A percentile compares a stretch with the other conserved stretches of the same genome.
Conservation (phyloP, 2,329 filamentous ascomycete species). For the Madurella mycetomatis region DNA sequence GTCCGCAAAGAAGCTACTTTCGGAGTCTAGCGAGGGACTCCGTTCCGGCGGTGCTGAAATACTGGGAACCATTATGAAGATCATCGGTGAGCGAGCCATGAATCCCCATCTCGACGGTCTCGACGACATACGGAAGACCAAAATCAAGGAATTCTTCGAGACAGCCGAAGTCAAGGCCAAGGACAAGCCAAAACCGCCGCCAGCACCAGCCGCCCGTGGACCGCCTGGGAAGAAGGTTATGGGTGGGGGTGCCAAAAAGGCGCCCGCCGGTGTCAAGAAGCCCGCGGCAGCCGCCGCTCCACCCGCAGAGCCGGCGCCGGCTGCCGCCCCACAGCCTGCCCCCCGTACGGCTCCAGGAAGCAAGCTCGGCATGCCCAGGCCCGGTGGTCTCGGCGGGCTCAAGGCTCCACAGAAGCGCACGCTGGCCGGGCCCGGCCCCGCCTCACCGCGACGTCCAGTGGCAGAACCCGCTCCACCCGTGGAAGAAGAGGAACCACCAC, state of each 20-base stretch:
- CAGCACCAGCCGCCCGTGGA: conserved; percentile 50
- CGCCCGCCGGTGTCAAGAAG: conserved; percentile 42
- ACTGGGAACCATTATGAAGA: conserved; percentile 95
- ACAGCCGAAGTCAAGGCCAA: conserved; percentile 81
- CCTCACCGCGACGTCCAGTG: conserved; percentile 51
- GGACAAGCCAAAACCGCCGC: conserved; percentile 81
- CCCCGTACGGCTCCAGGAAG: conserved; percentile 45
- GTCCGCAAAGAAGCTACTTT: conserved; percentile 78
- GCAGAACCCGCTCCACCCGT: conserved; percentile 47
- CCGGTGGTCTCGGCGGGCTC: conserved; percentile 49
- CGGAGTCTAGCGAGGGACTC: conserved; percentile 81
- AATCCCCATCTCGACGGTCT: conserved; percentile 84
- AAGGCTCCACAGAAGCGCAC: conserved; percentile 57
- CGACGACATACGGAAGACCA: conserved; percentile 91
- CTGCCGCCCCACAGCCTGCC: conserved; percentile 55
- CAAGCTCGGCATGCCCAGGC: conserved; percentile 54
- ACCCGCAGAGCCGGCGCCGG: conserved; percentile 44
- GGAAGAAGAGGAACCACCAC: conserved; percentile 46
- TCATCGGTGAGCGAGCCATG: conserved; percentile 95
- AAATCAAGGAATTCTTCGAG: conserved; percentile 90
- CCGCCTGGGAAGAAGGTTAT: conserved; percentile 32
- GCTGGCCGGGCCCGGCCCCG: conserved; percentile 42
- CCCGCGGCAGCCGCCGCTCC: conserved; percentile 38
- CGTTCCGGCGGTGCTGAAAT: conserved; percentile 88
- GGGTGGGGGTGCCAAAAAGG: conserved; percentile 44